These are phyloP conservation scores for Arthroderma sp. DNA, from an alignment of 2,329 filamentous ascomycete species.

Conservation along the genomic window DNA sequence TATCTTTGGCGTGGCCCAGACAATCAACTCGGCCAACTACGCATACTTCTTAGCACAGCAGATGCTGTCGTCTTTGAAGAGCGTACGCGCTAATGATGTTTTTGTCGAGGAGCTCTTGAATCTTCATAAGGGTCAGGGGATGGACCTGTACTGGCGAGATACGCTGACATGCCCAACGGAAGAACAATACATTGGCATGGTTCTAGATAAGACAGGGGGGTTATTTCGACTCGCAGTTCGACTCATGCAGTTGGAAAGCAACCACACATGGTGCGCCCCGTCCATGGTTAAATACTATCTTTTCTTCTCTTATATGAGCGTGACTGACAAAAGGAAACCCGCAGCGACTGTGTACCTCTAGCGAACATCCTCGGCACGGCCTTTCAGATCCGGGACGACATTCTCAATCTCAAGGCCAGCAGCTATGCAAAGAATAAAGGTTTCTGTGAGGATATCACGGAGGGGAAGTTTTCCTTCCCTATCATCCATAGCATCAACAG, in stretches of 20 bases:
- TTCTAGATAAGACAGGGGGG: constrained; percentile 32
- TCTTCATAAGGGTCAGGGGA: constrained; percentile 31
- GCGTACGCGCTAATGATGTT: constrained; percentile 24
- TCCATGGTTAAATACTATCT: too few relatives aligned
- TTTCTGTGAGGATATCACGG: constrained; percentile 44
- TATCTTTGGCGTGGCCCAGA: constrained; percentile 34
- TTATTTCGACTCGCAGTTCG: constrained; percentile 29
- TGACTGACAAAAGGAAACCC: too few relatives aligned
- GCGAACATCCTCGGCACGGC: constrained; percentile 42
- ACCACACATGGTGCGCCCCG: too few relatives aligned
- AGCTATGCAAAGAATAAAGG: constrained; percentile 76
- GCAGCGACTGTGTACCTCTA: constrained; percentile 41
- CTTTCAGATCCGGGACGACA: constrained; percentile 47
- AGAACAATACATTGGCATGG: constrained; percentile 33
- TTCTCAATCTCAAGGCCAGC: constrained; percentile 58
- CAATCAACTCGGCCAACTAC: constrained; percentile 38
- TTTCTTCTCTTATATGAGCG: too few relatives aligned
- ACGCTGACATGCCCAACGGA: constrained; percentile 27
- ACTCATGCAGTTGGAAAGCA: constrained; percentile 30
- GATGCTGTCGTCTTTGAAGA: constrained; percentile 23
- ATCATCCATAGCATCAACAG: too few relatives aligned
- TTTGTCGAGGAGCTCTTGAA: constrained; percentile 29
- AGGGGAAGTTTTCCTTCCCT: constrained; percentile 24
- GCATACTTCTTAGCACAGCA: constrained; percentile 30
- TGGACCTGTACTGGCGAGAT: constrained; percentile 32